A percentile compares a stretch with the other conserved stretches of the same genome.
Conservation (phyloP, 306 rosid species). For the Rubus idaeus region DNA sequence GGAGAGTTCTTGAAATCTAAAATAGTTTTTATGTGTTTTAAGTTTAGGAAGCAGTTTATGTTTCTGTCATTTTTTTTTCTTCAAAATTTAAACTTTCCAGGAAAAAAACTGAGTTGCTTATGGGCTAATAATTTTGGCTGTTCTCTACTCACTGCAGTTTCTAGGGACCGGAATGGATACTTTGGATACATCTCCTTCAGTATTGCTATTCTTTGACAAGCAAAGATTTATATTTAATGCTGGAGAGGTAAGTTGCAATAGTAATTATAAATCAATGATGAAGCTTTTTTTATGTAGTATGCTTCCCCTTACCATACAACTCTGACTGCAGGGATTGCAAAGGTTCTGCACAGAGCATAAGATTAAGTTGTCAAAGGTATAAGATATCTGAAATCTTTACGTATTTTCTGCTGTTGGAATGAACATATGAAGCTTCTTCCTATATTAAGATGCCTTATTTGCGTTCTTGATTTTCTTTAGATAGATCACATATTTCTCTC, state of each 20-base stretch:
- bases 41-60: background rate
- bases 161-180: conserved; percentile 94
- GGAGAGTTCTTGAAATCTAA: background rate
- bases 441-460: conserved; percentile 10
- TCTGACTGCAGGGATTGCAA: conserved; percentile 65
- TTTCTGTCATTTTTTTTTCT: background rate
- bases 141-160: conserved; percentile 35
- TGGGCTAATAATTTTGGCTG: background rate
- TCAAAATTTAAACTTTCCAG: background rate
- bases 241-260: conserved; percentile 61
- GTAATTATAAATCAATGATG: background rate
- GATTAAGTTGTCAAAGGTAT: conserved; percentile 79
- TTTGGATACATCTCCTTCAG: conserved; percentile 85
- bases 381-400: conserved; percentile 8
- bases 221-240: conserved; percentile 87
- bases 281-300: background rate
- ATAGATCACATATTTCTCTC: conserved; percentile 91
- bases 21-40: background rate
- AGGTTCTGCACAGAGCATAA: conserved; percentile 85
- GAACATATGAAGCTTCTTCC: conserved; percentile 8
- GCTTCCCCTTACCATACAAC: conserved; percentile 7
- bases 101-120: background rate
- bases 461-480: conserved; percentile 43
- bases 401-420: conserved; percentile 3
- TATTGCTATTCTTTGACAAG: conserved; percentile 84